A percentile compares a stretch with the other conserved stretches of the same genome.
phyloP scores from a whole-genome alignment of 2,329 filamentous ascomycete species.

The Epicoccum sorghinum region DNA sequence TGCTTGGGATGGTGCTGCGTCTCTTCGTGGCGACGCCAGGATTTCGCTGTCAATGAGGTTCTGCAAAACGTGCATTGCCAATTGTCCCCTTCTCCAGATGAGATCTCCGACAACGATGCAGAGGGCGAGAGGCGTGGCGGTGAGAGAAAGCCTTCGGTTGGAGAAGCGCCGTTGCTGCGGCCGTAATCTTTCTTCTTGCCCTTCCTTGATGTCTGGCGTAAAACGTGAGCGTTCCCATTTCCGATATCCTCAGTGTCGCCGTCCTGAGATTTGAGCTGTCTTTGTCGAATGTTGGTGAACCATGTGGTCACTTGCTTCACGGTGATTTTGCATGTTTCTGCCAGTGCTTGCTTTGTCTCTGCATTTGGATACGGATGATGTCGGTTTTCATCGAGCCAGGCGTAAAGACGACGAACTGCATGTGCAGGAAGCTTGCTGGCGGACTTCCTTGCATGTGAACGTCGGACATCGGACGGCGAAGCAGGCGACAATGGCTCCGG shows the following conservation, averaged over 20 bases:
- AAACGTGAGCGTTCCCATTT: background rate
- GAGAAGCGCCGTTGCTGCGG: constrained; percentile 20
- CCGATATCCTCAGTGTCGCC: background rate
- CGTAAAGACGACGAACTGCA: constrained; percentile 34
- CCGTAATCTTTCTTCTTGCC: constrained; percentile 49
- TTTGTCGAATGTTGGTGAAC: constrained; percentile 45
- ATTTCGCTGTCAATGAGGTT: constrained; percentile 37
- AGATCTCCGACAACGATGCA: constrained; percentile 4
- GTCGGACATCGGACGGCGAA: constrained; percentile 24
- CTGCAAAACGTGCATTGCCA: constrained; percentile 47
- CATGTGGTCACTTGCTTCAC: constrained; percentile 45
- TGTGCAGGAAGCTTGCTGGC: constrained; percentile 37
- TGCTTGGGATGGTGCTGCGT: constrained; percentile 43
- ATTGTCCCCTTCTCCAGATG: constrained; percentile 20
- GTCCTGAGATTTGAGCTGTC: constrained; percentile 24
- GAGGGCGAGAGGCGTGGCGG: constrained; percentile 15
- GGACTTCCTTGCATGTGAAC: constrained; percentile 38
- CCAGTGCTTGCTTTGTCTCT: constrained; percentile 37
- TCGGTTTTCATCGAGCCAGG: constrained; percentile 38
- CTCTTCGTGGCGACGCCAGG: constrained; percentile 47
- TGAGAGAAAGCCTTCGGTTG: constrained; percentile 17
- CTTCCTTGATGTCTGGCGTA: constrained; percentile 26
- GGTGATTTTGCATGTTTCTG: constrained; percentile 40
- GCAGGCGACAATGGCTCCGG: constrained; percentile 5
- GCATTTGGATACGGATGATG: constrained; percentile 41